These are phyloP conservation scores for Pulveroboletus sp. DNA, from an alignment of 768 basidiomycete species.

Conservation along the genomic window DNA sequence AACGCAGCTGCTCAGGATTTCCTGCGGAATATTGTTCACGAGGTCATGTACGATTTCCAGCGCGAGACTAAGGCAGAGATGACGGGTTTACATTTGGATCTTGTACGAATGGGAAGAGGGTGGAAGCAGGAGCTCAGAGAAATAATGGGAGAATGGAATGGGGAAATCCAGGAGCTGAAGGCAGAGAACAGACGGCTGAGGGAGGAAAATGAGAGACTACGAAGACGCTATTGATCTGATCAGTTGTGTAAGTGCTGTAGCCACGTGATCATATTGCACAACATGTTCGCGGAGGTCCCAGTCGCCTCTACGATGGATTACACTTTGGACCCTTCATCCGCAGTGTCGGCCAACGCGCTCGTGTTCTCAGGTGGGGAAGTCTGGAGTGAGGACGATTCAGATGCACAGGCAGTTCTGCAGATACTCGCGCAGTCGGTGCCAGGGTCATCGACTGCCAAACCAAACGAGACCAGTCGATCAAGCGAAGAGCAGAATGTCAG, in stretches of 20 bases:
- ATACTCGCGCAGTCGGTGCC: conserved; percentile 7
- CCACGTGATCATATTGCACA: conserved; percentile 12
- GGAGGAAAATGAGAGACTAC: conserved; percentile 63
- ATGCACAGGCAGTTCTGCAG: conserved; percentile 2
- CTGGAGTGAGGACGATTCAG: conserved; percentile 14
- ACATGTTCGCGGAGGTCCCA: too few species aligned
- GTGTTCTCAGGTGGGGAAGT: conserved; percentile 30
- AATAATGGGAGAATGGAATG: conserved; percentile 57
- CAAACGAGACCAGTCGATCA: conserved; percentile 1
- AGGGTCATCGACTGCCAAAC: conserved; percentile 10
- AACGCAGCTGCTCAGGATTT: conserved; percentile 47
- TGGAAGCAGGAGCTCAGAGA: conserved; percentile 63
- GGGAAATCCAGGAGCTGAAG: conserved; percentile 45
- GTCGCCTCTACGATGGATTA: conserved; percentile 4
- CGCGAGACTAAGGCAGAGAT: conserved; percentile 67
- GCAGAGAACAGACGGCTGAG: conserved; percentile 49
- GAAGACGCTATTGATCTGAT: conserved; percentile 34
- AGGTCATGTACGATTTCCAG: conserved; percentile 71
- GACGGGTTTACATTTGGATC: conserved; percentile 68
- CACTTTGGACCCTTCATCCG: conserved; percentile 5
- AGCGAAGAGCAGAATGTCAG: conserved; percentile 13
- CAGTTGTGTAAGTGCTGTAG: neutral
- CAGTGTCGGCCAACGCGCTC: conserved; percentile 20
- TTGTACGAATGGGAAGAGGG: conserved; percentile 63
- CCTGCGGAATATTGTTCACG: conserved; percentile 58